Base-by-base conservation (phyloP, 2,329 filamentous ascomycete genomes). In the Sporothrix brasiliensis region DNA sequence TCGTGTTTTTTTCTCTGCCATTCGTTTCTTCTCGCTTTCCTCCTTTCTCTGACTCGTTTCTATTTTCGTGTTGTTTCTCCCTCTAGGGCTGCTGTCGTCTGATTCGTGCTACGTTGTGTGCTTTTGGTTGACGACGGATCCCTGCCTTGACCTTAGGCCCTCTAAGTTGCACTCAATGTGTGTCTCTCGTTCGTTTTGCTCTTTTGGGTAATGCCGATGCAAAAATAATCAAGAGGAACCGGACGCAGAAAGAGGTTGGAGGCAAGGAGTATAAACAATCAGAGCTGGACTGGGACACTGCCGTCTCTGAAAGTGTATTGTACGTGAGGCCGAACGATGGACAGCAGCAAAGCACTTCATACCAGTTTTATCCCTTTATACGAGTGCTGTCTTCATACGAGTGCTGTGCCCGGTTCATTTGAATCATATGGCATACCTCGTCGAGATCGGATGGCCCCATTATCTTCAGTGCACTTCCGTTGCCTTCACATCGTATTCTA, bases 101-200 rank as follows among this genome's bases (percentile, higher is more conserved):
- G n/a, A 61, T 47, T 47, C 11, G 58, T 63, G 58, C 47, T 47
- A 13, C 13, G 27, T 27, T 16, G 39, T 24, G 9, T 7, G 6
- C 39, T 61, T 1, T 54, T 3, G 3, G 11, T 24, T 13, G 53
- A n/a, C n/a, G 9, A 60, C 41, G 41, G 41, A 44, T 63, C 58
- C 58, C 14, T 61, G 39, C 16, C 10, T 9, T 27, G 19, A 2
- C 9, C 9, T 58, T 11, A 21, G 24, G 19, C 24, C 27, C 14
- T 16, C 27, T n/a, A 6, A n/a, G 44, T 47, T 5, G 10, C 4
- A 6, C 13, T 3, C 3, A 19, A 21, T 58, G 30, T 30, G 10
- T 39, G 44, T 41, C 27, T 53, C 30, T 67, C 63, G 63, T 44
- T 67, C 49, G 16, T 67, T 53, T 53, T 67, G 63, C 47, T 10